Conservation (phyloP, 352 stramenopile genomes). For the Globisporangium heterothallicum region DNA sequence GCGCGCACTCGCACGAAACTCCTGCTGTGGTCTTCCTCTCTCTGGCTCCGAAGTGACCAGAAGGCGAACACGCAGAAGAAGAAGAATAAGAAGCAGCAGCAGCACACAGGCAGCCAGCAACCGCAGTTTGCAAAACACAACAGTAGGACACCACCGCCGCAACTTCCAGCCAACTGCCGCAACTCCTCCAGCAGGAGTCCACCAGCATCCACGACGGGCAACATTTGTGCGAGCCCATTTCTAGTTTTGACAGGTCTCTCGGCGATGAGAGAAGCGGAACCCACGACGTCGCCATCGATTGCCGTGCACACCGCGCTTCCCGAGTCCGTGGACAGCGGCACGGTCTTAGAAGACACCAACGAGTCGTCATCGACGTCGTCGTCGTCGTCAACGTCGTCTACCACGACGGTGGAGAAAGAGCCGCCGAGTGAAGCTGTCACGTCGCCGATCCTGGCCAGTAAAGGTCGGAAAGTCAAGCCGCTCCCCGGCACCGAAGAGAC, state of each 20-base stretch:
- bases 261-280: constrained; percentile 13
- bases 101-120: too few relatives aligned
- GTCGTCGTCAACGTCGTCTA: constrained; percentile 7
- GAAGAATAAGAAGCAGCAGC: too few relatives aligned
- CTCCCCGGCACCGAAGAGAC: constrained; percentile 12
- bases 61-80: too few relatives aligned
- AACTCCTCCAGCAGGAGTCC: not conserved
- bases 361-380: constrained; percentile 14
- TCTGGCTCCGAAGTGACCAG: too few relatives aligned
- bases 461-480: constrained; percentile 5
- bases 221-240: constrained; percentile 6
- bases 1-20: too few relatives aligned
- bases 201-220: constrained; percentile 8
- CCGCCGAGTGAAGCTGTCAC: constrained; percentile 17
- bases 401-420: not conserved
- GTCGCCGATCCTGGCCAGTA: constrained; percentile 8
- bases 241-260: constrained; percentile 13
- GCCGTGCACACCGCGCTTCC: not conserved
- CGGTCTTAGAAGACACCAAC: constrained; percentile 11
- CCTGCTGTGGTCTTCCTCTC: too few relatives aligned
- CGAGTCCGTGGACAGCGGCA: constrained; percentile 5
- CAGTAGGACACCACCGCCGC: not conserved
- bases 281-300: not conserved
- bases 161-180: too few relatives aligned
- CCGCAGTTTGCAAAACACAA: not conserved